Base-by-base conservation (phyloP, 139 green algal species). In the Yamagishiella unicocca region DNA sequence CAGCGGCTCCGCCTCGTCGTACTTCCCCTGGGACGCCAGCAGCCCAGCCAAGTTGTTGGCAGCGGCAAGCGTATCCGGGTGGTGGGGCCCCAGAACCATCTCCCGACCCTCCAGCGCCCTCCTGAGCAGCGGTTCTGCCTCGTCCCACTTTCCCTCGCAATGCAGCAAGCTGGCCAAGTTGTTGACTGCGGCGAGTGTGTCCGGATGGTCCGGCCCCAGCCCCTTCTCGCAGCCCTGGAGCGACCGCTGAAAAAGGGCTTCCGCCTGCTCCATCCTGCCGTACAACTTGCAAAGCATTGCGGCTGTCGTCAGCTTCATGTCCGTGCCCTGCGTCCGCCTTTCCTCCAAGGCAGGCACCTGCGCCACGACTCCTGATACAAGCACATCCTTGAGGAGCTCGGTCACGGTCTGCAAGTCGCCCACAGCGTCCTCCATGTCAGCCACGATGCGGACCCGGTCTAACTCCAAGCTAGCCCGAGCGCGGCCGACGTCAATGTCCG, bases 21-120 rank as follows among this genome's bases (percentile, higher is more conserved):
- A 55, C 38, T 33, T 33, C 14, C 70, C 70, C 9, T 10, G 17
- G 7, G 38, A 24, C 21, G 14, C 12, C 70, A 58, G 38, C 8
- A 78, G 38, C 9, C 70, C 38, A 6, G 38, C 70, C 38, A 78
- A 27, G 38, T 31, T 78, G 70, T 54, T 62, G 24, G 29, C 12
- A 3, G 33, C 45, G 45, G 21, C 27, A 1, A 66, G 31, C 3
- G 73, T 82, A 45, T 29, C 45, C 12, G 73, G 73, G 50, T 82
- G 73, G 7, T 29, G 17, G 29, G 2, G 45, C 14, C 73, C 50
- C 73, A 82, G 73, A 29, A 42, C 2, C 17, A 4, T 45, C 73
- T 82, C 73, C 43, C 31, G n/a, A n/a, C 73, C 73, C 73, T 82
- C 73, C 73, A 66, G 45, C 73, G 46, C 73, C 27, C 73, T 45